phyloP scores from a whole-genome alignment of 2,329 filamentous ascomycete species.

The Emydomyces testavorans region DNA sequence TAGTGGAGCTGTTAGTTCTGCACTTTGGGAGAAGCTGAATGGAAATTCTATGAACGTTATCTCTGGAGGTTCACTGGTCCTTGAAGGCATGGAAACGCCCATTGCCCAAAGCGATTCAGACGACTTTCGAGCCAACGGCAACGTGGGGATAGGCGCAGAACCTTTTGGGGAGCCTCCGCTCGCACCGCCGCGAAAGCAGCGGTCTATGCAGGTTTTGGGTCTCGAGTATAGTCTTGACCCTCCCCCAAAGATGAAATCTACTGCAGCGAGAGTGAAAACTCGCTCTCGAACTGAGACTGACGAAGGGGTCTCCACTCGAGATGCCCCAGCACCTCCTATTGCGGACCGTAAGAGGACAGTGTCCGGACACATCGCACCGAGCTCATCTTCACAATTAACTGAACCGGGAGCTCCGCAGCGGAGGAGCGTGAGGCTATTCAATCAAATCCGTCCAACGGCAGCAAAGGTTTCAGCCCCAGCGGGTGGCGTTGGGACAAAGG shows the following conservation, averaged over 20 bases:
- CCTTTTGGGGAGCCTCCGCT: conserved; percentile 34
- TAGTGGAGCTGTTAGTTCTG: conserved; percentile 32
- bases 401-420: conserved; percentile 55
- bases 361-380: conserved; percentile 60
- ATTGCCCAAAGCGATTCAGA: conserved; percentile 39
- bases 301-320: conserved; percentile 29
- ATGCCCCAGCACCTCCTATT: conserved; percentile 23
- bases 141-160: conserved; percentile 21
- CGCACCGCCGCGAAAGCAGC: conserved; percentile 40
- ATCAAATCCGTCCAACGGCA: conserved; percentile 54
- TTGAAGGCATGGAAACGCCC: conserved; percentile 55
- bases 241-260: conserved; percentile 54
- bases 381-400: conserved; percentile 43
- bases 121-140: conserved; percentile 29
- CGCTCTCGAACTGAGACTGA: conserved; percentile 31
- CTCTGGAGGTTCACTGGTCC: conserved; percentile 24
- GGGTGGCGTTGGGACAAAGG: conserved; percentile 47
- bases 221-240: conserved; percentile 43
- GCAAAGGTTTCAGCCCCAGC: conserved; percentile 51
- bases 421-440: conserved; percentile 62
- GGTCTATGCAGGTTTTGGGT: conserved; percentile 44
- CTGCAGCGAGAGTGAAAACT: conserved; percentile 33
- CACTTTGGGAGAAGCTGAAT: conserved; percentile 40
- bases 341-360: conserved; percentile 74
- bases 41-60: conserved; percentile 36